Conservation (phyloP, 2,329 filamentous ascomycete genomes). For the Alternaria consortialis region DNA sequence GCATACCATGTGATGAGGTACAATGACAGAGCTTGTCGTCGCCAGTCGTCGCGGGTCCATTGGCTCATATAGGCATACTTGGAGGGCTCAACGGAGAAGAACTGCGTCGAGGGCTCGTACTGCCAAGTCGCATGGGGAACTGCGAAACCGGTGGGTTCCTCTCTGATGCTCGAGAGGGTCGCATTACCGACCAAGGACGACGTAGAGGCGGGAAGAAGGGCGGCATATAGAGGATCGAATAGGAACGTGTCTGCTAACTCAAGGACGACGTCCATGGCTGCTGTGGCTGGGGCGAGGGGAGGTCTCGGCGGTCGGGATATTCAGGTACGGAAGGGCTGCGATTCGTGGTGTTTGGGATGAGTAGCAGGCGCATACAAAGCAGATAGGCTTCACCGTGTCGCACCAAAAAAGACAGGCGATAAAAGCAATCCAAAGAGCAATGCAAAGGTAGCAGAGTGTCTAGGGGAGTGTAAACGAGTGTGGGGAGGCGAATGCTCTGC, state of each 20-base stretch:
- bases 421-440: background rate
- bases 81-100: constrained; percentile 74
- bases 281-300: constrained; percentile 19
- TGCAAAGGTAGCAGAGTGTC: constrained; percentile 2
- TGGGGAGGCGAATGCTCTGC: constrained; percentile 12
- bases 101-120: constrained; percentile 77
- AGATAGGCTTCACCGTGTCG: background rate
- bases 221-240: constrained; percentile 81
- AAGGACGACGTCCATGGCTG: constrained; percentile 86
- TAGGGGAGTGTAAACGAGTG: constrained; percentile 12
- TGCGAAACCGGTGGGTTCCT: constrained; percentile 46
- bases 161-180: constrained; percentile 63
- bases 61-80: constrained; percentile 81
- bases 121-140: constrained; percentile 59
- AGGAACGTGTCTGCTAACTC: constrained; percentile 84
- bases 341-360: constrained; percentile 27
- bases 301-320: constrained; percentile 14
- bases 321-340: constrained; percentile 32
- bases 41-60: constrained; percentile 79
- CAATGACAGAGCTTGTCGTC: constrained; percentile 76
- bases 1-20: constrained; percentile 85
- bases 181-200: constrained; percentile 63
- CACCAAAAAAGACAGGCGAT: background rate
- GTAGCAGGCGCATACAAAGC: constrained; percentile 4
- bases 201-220: constrained; percentile 66